A percentile compares a stretch with the other conserved stretches of the same genome.
These are phyloP conservation scores for Graphium sp. DNA, from an alignment of 2,329 filamentous ascomycete species.

Conservation along the genomic window DNA sequence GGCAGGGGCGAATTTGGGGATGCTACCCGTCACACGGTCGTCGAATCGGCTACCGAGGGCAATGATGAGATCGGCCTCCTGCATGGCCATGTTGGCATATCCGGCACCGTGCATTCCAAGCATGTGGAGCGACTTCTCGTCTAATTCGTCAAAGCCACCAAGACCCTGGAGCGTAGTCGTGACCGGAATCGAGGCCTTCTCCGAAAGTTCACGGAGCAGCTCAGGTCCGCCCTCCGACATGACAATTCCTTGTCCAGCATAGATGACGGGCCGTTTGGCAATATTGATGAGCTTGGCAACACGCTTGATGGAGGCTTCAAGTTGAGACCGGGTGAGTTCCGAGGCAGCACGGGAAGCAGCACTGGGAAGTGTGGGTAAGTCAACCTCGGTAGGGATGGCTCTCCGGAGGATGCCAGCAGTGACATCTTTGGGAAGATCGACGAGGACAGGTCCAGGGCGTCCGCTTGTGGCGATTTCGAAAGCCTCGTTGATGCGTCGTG, in stretches of 20 bases:
- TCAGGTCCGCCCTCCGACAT: slow-evolving; percentile 62
- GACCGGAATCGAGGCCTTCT: slow-evolving; percentile 83
- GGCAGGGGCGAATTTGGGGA: slow-evolving; percentile 75
- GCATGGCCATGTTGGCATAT: slow-evolving; percentile 96
- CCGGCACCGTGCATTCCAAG: slow-evolving; percentile 95
- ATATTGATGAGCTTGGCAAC: slow-evolving; percentile 73
- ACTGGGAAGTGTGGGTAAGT: slow-evolving; percentile 66
- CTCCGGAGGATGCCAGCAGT: slow-evolving; percentile 70
- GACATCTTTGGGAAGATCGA: slow-evolving; percentile 93
- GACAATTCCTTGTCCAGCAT: slow-evolving; percentile 82
- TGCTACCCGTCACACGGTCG: slow-evolving; percentile 74
- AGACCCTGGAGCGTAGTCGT: slow-evolving; percentile 92
- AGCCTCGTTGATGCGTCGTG: slow-evolving; percentile 87
- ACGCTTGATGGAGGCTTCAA: slow-evolving; percentile 55
- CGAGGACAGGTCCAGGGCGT: slow-evolving; percentile 81
- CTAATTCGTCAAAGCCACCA: slow-evolving; percentile 81
- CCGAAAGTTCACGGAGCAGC: slow-evolving; percentile 69
- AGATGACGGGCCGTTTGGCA: slow-evolving; percentile 88
- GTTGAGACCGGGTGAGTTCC: slow-evolving; percentile 54
- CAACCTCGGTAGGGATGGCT: slow-evolving; percentile 62
- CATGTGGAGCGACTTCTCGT: slow-evolving; percentile 94
- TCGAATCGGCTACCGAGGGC: slow-evolving; percentile 90
- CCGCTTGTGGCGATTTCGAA: slow-evolving; percentile 96
- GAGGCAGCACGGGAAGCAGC: slow-evolving; percentile 71
- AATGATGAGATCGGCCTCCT: slow-evolving; percentile 90